Base-by-base conservation (phyloP, 768 basidiomycete genomes). In the Pholiota conissans region DNA sequence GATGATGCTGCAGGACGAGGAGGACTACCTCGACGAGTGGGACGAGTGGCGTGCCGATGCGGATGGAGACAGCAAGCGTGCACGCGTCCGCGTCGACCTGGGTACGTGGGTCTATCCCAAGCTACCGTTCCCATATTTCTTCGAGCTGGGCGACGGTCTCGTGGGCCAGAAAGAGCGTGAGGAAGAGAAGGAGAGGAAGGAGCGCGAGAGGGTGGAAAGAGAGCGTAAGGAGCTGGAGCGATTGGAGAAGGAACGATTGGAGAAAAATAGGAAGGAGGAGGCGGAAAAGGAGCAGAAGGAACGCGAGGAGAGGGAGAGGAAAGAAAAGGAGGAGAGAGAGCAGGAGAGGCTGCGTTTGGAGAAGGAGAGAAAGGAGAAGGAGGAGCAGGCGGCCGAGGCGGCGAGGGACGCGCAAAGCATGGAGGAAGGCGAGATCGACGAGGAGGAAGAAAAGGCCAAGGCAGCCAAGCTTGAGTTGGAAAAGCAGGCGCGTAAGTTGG, bases 51-150 rank as follows among this genome's bases (percentile, higher is more conserved):
- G 35, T 10, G 55, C 45, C 40, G 68, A 66, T n/a, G 63, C 57
- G 35, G 68, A 67, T 46, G 67, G 66, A 30, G 67, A 67, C 46
- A 65, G 61, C 63, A 59, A 63, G 52, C 57, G 67, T 40, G 67
- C 74, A 8, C 66, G 67, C 45, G 69, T 71, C 22, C 62, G 63
- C 20, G 70, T 80, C 10, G 71, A 79, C 61, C 69, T 87, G 11
- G 86, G 86, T 35, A 83, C 83, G 24, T 87, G 75, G 68, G 79
- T 87, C 47, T 82, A 76, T 53, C 86, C 86, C 1, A 69, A 72
- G 39, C 69, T 81, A 40, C 86, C 85, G 26, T 85, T 87, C 68
- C 85, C 86, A 18, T 85, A 79, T 67, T 73, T 73, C 62, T 81
- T 81, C 63, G 75, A 76, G 46, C 60, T 73, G 52, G 75, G 71